These are phyloP conservation scores for Scopulariopsis brevicaulis DNA, from an alignment of 2,329 filamentous ascomycete genomes.

Conservation along the genomic window DNA sequence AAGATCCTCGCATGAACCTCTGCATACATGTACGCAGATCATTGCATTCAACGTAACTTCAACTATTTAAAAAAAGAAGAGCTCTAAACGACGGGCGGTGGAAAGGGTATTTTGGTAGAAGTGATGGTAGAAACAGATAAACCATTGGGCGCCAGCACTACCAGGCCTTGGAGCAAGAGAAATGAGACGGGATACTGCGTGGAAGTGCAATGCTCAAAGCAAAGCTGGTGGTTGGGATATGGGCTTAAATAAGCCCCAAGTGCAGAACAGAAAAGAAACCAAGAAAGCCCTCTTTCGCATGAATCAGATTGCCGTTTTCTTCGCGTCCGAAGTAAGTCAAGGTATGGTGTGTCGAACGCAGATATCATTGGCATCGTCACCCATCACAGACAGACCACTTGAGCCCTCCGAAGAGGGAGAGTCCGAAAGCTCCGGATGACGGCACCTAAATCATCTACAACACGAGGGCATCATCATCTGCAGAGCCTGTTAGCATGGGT, in stretches of 20 bases:
- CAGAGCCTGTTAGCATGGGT: neutral
- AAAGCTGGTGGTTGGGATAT: neutral
- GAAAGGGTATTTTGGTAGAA: too few species aligned
- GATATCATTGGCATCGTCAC: constrained; percentile 4
- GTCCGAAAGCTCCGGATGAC: constrained; percentile 2
- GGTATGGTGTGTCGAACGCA: constrained; percentile 5
- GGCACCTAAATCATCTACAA: constrained; percentile 2
- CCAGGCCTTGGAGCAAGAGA: too few species aligned
- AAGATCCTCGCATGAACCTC: too few species aligned
- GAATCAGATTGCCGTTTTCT: constrained; percentile 6
- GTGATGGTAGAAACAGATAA: too few species aligned
- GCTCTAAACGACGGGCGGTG: too few species aligned
- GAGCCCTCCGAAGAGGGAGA: constrained; percentile 4
- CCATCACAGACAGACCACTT: constrained; percentile 4
- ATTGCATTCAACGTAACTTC: too few species aligned
- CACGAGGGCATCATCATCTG: constrained; percentile 6
- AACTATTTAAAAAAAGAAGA: too few species aligned
- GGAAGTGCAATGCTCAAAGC: neutral
- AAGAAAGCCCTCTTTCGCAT: neutral
- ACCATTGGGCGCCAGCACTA: too few species aligned
- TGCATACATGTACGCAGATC: too few species aligned
- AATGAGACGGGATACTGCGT: too few species aligned
- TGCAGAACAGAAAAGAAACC: neutral
- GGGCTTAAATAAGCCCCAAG: neutral
- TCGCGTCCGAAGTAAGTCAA: constrained; percentile 5